These are phyloP conservation scores for Syzygium oleosum DNA, from an alignment of 345 rosid species.

Conservation along the genomic window DNA sequence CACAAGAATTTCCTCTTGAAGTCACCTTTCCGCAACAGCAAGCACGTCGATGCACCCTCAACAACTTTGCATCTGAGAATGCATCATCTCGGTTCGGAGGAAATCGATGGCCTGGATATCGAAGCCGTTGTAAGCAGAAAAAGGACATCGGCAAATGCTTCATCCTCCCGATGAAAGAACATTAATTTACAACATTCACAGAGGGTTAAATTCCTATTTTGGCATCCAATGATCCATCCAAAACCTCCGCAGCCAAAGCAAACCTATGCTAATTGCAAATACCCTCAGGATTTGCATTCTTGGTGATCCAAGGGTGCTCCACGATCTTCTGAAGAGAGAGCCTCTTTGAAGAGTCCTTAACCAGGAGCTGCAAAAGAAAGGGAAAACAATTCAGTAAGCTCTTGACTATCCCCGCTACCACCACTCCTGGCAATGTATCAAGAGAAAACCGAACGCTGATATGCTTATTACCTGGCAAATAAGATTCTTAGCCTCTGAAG, in stretches of 20 bases:
- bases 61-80: neutral
- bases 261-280: slow-evolving; percentile 15
- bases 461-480: slow-evolving; percentile 39
- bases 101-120: neutral
- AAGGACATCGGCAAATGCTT: neutral
- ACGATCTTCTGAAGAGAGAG: slow-evolving; percentile 74
- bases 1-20: neutral
- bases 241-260: neutral
- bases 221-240: neutral
- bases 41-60: neutral
- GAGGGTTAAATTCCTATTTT: neutral
- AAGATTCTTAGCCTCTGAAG: slow-evolving; percentile 66
- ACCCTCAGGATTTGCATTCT: slow-evolving; percentile 69
- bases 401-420: neutral
- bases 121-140: neutral
- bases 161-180: neutral
- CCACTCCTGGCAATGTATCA: neutral
- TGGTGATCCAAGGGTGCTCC: slow-evolving; percentile 86
- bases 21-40: neutral
- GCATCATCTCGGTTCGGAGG: neutral
- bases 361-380: slow-evolving; percentile 61
- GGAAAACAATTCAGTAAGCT: neutral
- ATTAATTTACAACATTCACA: neutral
- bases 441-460: neutral
- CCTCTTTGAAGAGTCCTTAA: slow-evolving; percentile 74